Evolutionary conservation across 805 yeast species (phyloP).

Genomic region (Pichia sporocuriosa): DNA sequence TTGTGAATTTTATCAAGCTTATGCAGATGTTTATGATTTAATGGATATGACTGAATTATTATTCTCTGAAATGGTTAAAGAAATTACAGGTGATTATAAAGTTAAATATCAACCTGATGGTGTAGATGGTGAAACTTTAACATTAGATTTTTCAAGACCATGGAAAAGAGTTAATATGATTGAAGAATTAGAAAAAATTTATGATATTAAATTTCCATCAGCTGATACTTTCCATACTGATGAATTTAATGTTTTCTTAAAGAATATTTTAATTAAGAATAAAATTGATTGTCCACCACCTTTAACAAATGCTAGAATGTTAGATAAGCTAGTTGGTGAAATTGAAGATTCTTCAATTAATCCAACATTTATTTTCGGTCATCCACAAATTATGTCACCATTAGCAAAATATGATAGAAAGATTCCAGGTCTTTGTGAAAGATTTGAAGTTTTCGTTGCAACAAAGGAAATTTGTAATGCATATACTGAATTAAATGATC

Average conservation of each 20-base stretch:
- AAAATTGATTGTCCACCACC: constrained; percentile 84
- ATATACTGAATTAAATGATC: constrained; percentile 97
- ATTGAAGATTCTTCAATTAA: constrained; percentile 90
- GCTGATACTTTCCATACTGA: constrained; percentile 92
- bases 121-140: constrained; percentile 71
- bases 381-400: constrained; percentile 99
- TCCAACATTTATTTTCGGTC: constrained; percentile 97
- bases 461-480: constrained; percentile 98
- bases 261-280: constrained; percentile 67
- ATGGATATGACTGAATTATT: constrained; percentile 92
- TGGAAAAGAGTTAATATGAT: constrained; percentile 99
- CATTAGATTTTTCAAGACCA: constrained; percentile 87
- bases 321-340: constrained; percentile 96
- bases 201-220: constrained; percentile 86
- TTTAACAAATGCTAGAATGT: constrained; percentile 96
- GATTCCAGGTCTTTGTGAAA: constrained; percentile 91
- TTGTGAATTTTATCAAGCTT: constrained; percentile 97
- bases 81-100: constrained; percentile 83
- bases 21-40: constrained; percentile 92
- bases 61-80: constrained; percentile 96
- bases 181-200: constrained; percentile 84
- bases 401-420: constrained; percentile 93
- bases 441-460: constrained; percentile 97
- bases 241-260: constrained; percentile 88
- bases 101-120: constrained; percentile 91